Conservation (phyloP, 23 red algal genomes). For the Agarophyton chilense region DNA sequence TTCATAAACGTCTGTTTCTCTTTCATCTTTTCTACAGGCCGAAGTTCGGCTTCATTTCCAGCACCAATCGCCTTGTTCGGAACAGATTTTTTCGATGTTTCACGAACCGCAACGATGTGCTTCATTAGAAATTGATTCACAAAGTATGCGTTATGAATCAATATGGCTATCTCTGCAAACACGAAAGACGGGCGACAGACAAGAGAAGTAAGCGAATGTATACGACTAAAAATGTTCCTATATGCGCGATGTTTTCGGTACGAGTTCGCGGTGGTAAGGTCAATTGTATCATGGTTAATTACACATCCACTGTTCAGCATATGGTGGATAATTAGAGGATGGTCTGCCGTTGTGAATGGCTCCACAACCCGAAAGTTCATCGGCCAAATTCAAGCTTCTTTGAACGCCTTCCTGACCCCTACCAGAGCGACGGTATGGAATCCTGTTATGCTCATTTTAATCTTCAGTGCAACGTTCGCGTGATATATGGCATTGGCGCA, state of each 20-base stretch:
- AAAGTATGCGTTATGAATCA: not conserved
- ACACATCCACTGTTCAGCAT: no score
- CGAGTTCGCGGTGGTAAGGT: not conserved
- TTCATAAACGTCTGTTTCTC: not conserved
- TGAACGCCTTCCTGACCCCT: not conserved
- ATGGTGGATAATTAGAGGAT: no score
- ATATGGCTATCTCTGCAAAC: not conserved
- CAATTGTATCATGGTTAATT: no score
- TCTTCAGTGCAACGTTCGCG: not conserved
- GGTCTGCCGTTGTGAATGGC: no score
- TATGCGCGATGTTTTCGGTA: not conserved
- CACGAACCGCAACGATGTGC: not conserved
- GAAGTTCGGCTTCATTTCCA: not conserved
- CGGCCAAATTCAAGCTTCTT: not conserved
- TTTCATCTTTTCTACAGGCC: not conserved
- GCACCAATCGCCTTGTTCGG: not conserved
- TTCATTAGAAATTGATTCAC: not conserved
- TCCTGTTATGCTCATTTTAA: not conserved
- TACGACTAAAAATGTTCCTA: not conserved
- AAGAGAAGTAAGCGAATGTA: not conserved
- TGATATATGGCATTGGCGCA: conserved; percentile 2
- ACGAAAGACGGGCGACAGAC: not conserved
- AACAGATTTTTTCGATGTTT: not conserved
- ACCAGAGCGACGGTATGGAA: not conserved
- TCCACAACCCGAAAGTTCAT: conserved; percentile 5